Evolutionary conservation across 352 stramenopile genomes (phyloP), one percentile per base, ranked within the genome.

Genomic region (Halophytophthora batemanensis): DNA sequence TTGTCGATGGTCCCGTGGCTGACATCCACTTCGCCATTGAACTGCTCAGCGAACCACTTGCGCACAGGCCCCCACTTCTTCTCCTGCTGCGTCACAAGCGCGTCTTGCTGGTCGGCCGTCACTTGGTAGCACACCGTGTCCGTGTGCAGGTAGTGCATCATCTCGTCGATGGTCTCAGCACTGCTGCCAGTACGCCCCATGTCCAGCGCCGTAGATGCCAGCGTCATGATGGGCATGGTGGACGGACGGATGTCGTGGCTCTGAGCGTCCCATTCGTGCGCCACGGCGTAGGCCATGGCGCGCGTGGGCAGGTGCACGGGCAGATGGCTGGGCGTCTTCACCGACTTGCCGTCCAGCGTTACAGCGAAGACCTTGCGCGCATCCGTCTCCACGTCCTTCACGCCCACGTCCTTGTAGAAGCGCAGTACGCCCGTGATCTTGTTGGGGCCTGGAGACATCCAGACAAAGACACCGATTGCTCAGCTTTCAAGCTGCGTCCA

Each of bases 61-160:
- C 82, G 82, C 28, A 95, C 61, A 19, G 85, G 74, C 12, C 75
- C 69, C 85, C 85, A 95, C 65, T 91, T 92, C 69, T 93, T 92
- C 36, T 87, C 69, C 71, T 95, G 85, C 37, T 85, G 59, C 42
- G 64, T 48, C 37, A 82, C 69, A n/a, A 95, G 81, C 59, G 90
- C 87, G 34, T 92, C 82, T 52, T 89, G 69, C 52, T 93, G 82
- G 45, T 88, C 77, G 18, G 72, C 79, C 25, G 82, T 89, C 13
- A 92, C 77, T 51, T 89, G 74, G 59, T 90, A 93, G 74, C 83
- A 93, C n/a, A 93, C 67, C n/a, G 83, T 95, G 67, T 95, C 85
- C 39, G 82, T 91, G 59, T 91, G 69, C 49, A 95, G 56, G 61
- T 93, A 95, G 59, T 92, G 82, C 66, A 93, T 66, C 63, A 95